These are phyloP conservation scores for Ophiostoma piceae DNA, from an alignment of 2,329 filamentous ascomycete genomes.

Conservation along the genomic window DNA sequence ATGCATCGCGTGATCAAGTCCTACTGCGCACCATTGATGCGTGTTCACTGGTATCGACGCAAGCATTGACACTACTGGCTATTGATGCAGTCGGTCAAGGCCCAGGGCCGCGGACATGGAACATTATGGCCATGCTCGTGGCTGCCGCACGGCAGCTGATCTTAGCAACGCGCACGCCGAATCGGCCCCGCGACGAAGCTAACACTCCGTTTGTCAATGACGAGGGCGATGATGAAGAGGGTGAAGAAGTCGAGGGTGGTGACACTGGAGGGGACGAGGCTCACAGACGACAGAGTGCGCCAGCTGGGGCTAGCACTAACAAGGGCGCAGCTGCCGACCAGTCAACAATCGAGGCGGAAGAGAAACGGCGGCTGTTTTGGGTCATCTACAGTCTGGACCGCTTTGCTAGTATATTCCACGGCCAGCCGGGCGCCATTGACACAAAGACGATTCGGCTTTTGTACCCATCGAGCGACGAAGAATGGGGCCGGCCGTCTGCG, in stretches of 20 bases:
- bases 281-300: background rate
- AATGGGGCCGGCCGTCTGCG: constrained; percentile 19
- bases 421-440: constrained; percentile 24
- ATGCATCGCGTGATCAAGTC: constrained; percentile 18
- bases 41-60: constrained; percentile 19
- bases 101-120: constrained; percentile 24
- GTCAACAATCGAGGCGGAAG: constrained; percentile 21
- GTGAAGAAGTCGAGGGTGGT: background rate
- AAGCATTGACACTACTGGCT: constrained; percentile 23
- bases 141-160: constrained; percentile 22
- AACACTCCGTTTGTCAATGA: constrained; percentile 17
- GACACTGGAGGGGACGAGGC: background rate
- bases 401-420: constrained; percentile 24
- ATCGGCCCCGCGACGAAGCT: background rate
- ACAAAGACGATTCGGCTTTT: constrained; percentile 20
- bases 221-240: constrained; percentile 14
- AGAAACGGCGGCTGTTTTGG: constrained; percentile 26
- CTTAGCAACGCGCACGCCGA: constrained; percentile 15
- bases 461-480: constrained; percentile 22
- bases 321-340: background rate
- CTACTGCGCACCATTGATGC: constrained; percentile 22
- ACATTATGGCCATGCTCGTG: constrained; percentile 26
- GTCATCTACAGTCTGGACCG: constrained; percentile 25
- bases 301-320: background rate
- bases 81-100: constrained; percentile 24